Evolutionary conservation across 192 early-diverging fungal species (phyloP), one percentile per base, ranked within the genome.

Genomic region (Coemansia umbellata): DNA sequence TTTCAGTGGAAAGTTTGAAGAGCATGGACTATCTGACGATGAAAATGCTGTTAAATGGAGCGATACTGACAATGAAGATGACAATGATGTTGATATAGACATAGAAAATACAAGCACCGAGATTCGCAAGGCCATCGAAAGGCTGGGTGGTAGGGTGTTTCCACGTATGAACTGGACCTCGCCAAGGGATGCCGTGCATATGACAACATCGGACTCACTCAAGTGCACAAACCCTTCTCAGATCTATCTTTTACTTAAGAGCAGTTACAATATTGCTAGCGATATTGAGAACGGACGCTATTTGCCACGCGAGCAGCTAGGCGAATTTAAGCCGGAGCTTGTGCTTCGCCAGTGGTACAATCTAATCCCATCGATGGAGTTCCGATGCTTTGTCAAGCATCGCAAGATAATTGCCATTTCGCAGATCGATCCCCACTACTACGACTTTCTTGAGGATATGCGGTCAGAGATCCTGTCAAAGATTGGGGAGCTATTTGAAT

Each of bases 141-240:
- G 81, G 22, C 80, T 91, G 28, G 91, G 85, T 19, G 91, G 90
- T 7, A 80, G 74, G 9, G 89, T 91, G 22, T 94, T 99, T 59
- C 94, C 94, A 14, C 95, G 96, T 36, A 82, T 98, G 45, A 92
- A 90, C 63, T 99, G 97, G 97, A 90, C 85, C 51, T 89, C 92
- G 0, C 96, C 96, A 3, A 86, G 86, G 58, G 97, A 99, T 66
- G 94, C 97, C 5, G 72, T 82, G 4, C 98, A 94, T 92, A 93
- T 97, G 37, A 66, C 91, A 5, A 66, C 82, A n/a, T 85, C 80
- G 6, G 82, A 89, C 18, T 86, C 88, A 0, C 70, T 98, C 7
- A 81, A 84, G 54, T 98, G 94, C 78, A 80, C 71, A 18, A 80
- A 67, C 1, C 76, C 85, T 0, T 77, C 81, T 3, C 95, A 99